Evolutionary conservation across 2,329 filamentous ascomycete genomes (phyloP).

Genomic region (Escovopsis weberi): DNA sequence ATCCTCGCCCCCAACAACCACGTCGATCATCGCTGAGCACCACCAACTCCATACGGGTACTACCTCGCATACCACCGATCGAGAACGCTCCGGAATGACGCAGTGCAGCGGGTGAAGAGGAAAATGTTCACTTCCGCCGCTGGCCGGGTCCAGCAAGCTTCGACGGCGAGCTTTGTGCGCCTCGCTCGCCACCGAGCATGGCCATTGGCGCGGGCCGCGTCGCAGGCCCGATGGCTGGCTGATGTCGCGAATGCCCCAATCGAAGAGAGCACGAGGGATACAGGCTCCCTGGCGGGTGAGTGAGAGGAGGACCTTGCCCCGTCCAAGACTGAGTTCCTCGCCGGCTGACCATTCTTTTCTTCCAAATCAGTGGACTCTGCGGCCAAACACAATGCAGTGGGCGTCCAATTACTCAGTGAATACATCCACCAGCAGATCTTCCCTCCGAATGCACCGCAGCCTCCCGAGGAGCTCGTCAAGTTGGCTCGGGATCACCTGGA

Average conservation of each 20-base stretch:
- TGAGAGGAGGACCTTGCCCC: background rate
- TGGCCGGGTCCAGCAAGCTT: constrained; percentile 25
- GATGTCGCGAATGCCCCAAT: constrained; percentile 13
- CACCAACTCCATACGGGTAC: background rate
- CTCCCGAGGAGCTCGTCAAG: constrained; percentile 58
- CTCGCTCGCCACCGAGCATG: constrained; percentile 31
- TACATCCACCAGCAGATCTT: constrained; percentile 79
- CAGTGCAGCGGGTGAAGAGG: constrained; percentile 10
- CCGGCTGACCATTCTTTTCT: background rate
- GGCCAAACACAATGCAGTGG: constrained; percentile 79
- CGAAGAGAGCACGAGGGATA: background rate
- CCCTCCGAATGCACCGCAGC: constrained; percentile 35
- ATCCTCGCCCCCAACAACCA: no score
- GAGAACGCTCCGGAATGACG: constrained; percentile 13
- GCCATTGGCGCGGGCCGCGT: constrained; percentile 15
- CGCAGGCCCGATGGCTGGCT: constrained; percentile 31
- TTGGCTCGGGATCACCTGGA: constrained; percentile 70
- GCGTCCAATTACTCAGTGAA: constrained; percentile 81
- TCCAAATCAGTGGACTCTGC: constrained; percentile 29
- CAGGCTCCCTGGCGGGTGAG: constrained; percentile 24
- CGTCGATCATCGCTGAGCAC: no score
- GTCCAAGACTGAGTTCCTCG: background rate
- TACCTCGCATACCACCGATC: background rate
- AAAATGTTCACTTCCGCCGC: constrained; percentile 16
- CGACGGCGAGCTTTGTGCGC: constrained; percentile 33